Conservation (phyloP, 2,329 filamentous ascomycete species). For the Exophiala phaeomuriformis region DNA sequence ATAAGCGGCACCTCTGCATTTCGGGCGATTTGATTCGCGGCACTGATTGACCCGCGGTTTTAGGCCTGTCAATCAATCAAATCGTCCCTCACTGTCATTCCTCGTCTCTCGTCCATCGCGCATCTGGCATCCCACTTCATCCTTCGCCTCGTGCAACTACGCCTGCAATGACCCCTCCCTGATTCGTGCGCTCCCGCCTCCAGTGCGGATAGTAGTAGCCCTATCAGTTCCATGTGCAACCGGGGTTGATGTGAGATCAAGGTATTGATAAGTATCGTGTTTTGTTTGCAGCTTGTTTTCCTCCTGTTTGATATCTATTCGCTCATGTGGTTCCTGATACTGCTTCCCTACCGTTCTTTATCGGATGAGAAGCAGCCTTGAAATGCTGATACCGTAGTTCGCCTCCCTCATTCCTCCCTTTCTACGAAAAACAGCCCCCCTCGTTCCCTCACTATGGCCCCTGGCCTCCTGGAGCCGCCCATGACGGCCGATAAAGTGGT, state of each 20-base stretch:
- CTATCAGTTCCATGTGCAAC: conserved; percentile 13
- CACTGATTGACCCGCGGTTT: not conserved
- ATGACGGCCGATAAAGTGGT: conserved; percentile 40
- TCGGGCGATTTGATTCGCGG: not conserved
- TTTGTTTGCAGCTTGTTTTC: not conserved
- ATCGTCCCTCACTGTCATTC: not conserved
- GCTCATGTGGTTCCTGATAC: not conserved
- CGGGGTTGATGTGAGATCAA: conserved; percentile 15
- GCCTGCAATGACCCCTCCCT: conserved; percentile 5
- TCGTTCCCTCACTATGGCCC: conserved; percentile 44
- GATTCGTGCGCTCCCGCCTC: conserved; percentile 16
- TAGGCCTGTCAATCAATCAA: no score
- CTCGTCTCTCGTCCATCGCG: not conserved
- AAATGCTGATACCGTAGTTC: conserved; percentile 16
- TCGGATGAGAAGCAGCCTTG: not conserved
- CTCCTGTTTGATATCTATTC: not conserved
- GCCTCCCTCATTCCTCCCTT: not conserved
- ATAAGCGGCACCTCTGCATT: not conserved
- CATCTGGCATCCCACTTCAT: not conserved
- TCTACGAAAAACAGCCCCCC: not conserved
- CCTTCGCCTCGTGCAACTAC: not conserved
- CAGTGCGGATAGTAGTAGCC: not conserved
- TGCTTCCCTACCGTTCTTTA: no score
- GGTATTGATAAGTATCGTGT: conserved; percentile 9
- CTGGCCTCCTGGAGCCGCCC: conserved; percentile 45